phyloP scores from a whole-genome alignment of 2,329 filamentous ascomycete genomes.

The Tolypocladium ophioglossoides region DNA sequence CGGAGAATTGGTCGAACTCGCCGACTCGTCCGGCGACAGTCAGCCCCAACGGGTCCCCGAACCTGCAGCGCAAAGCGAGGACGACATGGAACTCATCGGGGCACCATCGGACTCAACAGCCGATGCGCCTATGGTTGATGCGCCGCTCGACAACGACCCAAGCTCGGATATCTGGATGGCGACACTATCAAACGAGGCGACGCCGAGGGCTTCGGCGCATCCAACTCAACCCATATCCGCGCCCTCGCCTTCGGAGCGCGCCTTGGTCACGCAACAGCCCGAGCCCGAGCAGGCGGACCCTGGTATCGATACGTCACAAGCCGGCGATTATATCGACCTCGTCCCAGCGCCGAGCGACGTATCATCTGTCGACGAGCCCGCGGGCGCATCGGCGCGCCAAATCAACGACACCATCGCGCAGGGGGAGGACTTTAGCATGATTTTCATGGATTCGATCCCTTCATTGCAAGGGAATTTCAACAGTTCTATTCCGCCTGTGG shows the following conservation, averaged over 20 bases:
- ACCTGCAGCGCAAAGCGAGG: slow-evolving; percentile 11
- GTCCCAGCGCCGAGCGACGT: slow-evolving; percentile 20
- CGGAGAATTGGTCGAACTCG: slow-evolving; percentile 15
- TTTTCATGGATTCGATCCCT: slow-evolving; percentile 43
- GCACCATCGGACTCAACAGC: slow-evolving; percentile 4
- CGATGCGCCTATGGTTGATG: slow-evolving; percentile 2
- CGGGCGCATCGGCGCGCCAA: slow-evolving; percentile 9
- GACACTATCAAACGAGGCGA: slow-evolving; percentile 26
- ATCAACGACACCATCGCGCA: slow-evolving; percentile 33
- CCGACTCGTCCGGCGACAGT: slow-evolving; percentile 10
- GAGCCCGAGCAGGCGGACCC: slow-evolving; percentile 1
- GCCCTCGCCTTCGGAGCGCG: background rate
- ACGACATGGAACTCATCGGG: slow-evolving; percentile 17
- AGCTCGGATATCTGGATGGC: slow-evolving; percentile 37
- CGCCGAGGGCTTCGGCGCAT: slow-evolving; percentile 18
- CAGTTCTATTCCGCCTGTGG: slow-evolving; percentile 19
- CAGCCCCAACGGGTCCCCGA: slow-evolving; percentile 6
- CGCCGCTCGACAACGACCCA: slow-evolving; percentile 8
- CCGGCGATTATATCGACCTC: slow-evolving; percentile 16
- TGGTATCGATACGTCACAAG: slow-evolving; percentile 9
- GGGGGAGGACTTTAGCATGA: slow-evolving; percentile 50
- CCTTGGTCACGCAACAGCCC: background rate
- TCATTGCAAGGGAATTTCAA: slow-evolving; percentile 34
- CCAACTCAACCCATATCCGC: slow-evolving; percentile 3
- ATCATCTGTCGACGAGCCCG: slow-evolving; percentile 21